Conservation (phyloP, 83 land plant species). For the Larix sibirica region DNA sequence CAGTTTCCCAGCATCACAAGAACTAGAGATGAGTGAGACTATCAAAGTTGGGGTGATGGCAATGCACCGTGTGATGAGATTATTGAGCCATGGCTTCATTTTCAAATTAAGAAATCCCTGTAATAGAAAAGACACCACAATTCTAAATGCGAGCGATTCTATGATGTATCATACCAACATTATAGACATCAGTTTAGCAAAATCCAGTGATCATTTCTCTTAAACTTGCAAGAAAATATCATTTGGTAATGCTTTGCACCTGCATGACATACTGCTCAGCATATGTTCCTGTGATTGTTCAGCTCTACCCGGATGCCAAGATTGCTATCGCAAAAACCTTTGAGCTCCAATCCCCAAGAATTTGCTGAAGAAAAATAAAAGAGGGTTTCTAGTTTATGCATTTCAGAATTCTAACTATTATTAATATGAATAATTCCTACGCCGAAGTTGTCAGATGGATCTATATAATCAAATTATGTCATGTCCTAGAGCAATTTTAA, state of each 20-base stretch:
- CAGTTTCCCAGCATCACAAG: constrained; percentile 29
- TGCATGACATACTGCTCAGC: constrained; percentile 87
- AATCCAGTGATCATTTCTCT: too few species aligned
- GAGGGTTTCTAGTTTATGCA: too few species aligned
- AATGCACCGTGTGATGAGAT: constrained; percentile 27
- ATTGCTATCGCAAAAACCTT: constrained; percentile 11
- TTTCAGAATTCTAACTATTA: too few species aligned
- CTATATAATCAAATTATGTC: too few species aligned
- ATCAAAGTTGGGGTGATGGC: constrained; percentile 31
- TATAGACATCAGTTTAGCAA: too few species aligned
- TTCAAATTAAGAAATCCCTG: constrained; percentile 37
- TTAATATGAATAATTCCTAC: too few species aligned
- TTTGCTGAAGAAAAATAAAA: not conserved
- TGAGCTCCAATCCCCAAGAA: constrained; percentile 13
- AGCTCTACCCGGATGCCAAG: constrained; percentile 60
- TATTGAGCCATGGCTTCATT: constrained; percentile 28
- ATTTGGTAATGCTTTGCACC: too few species aligned
- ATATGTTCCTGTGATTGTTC: constrained; percentile 78
- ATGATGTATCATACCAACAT: too few species aligned
- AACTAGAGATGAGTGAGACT: constrained; percentile 28
- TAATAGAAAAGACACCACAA: not conserved
- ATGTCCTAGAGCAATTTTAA: too few species aligned
- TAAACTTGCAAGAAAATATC: too few species aligned
- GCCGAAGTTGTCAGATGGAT: too few species aligned
- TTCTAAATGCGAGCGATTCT: too few species aligned